Evolutionary conservation across 768 basidiomycete species (phyloP).

Genomic region (Cubamyces sp.): DNA sequence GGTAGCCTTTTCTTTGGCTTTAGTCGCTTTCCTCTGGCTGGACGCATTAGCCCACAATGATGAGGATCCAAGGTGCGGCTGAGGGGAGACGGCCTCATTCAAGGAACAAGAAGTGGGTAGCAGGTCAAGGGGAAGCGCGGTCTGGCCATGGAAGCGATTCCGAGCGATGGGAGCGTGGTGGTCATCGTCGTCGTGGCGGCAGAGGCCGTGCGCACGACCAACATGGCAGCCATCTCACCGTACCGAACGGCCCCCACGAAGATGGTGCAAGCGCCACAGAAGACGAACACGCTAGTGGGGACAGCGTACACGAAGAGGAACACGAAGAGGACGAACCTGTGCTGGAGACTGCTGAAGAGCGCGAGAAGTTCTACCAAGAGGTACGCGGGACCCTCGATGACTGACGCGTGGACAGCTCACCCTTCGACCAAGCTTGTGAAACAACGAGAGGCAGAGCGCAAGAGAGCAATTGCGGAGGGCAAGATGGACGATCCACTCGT

Average conservation of each 20-base stretch:
- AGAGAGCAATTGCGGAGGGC: conserved; percentile 76
- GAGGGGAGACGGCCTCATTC: conserved; percentile 38
- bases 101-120: conserved; percentile 67
- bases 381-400: conserved; percentile 41
- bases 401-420: conserved; percentile 25
- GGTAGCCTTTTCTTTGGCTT: not conserved
- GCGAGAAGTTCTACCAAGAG: conserved; percentile 73
- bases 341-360: conserved; percentile 62
- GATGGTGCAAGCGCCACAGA: conserved; percentile 37
- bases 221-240: conserved; percentile 30
- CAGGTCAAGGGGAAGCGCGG: conserved; percentile 46
- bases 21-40: not conserved
- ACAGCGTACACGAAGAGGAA: conserved; percentile 35
- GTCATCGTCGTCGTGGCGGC: conserved; percentile 53
- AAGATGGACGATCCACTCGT: conserved; percentile 87
- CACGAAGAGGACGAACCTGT: conserved; percentile 45
- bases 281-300: conserved; percentile 41
- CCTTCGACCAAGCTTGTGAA: conserved; percentile 55
- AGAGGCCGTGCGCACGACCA: conserved; percentile 45
- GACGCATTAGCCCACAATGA: conserved; percentile 10
- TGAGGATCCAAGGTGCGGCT: conserved; percentile 29
- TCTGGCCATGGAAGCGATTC: conserved; percentile 45
- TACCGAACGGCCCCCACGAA: conserved; percentile 31
- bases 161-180: conserved; percentile 69
- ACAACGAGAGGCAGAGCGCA: conserved; percentile 71